Percentiles rank a stretch among this genome's conserved stretches.
Conservation (phyloP, 1,284 basidiomycete genomes). For the Leccinum griseonigrum region DNA sequence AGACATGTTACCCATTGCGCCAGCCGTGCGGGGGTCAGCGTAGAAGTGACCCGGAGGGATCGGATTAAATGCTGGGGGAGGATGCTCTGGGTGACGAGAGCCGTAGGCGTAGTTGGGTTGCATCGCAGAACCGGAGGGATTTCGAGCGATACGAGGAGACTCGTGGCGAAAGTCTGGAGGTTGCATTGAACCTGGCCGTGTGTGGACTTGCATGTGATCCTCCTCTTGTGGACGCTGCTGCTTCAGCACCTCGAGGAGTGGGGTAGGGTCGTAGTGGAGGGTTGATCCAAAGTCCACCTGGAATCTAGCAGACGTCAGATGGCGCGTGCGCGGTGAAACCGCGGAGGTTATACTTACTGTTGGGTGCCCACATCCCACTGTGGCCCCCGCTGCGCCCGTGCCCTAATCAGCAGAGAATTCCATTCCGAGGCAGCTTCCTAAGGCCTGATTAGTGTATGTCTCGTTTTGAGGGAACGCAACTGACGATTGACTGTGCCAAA, state of each 20-base stretch:
- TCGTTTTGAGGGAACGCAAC: constrained; percentile 22
- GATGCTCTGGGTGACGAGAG: constrained; percentile 35
- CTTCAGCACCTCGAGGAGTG: constrained; percentile 41
- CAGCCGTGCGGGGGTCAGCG: constrained; percentile 27
- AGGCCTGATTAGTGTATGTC: constrained; percentile 3
- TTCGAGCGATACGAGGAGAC: constrained; percentile 30
- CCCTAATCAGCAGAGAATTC: constrained; percentile 75
- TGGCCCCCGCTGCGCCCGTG: constrained; percentile 74
- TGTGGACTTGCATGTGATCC: constrained; percentile 23
- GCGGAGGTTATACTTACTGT: constrained; percentile 46
- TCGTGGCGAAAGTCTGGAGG: constrained; percentile 35
- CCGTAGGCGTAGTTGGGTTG: constrained; percentile 34
- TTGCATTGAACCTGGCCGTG: constrained; percentile 30
- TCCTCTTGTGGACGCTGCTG: constrained; percentile 33
- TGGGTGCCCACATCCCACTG: constrained; percentile 86
- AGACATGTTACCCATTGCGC: constrained; percentile 37
- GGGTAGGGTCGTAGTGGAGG: constrained; percentile 52
- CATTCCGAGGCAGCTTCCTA: constrained; percentile 81
- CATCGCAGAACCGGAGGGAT: constrained; percentile 25
- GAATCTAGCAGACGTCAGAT: constrained; percentile 38
- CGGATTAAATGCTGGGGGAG: constrained; percentile 26
- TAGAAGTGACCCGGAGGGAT: constrained; percentile 38
- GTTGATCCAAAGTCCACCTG: constrained; percentile 45
- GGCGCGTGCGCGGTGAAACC: background rate
- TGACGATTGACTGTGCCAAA: constrained; percentile 59